Evolutionary conservation across 257 asterid genomes (phyloP).

Genomic region (Nemophila menziesii): DNA sequence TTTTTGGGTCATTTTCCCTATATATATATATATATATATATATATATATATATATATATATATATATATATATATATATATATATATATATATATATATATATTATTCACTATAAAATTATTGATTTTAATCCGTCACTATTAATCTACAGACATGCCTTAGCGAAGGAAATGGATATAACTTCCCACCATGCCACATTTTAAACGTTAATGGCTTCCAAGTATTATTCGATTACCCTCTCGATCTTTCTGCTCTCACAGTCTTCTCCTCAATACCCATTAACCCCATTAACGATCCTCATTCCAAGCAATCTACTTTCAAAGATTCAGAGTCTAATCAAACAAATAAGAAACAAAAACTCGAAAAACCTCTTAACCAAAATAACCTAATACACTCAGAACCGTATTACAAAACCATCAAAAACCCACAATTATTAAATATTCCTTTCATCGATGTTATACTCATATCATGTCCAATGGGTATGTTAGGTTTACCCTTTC

Average conservation of each 20-base stretch:
- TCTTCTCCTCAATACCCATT: slow-evolving; percentile 55
- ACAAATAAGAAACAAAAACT: slow-evolving; percentile 18
- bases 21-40: no score
- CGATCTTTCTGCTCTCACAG: slow-evolving; percentile 63
- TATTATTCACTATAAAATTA: no score
- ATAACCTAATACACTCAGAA: slow-evolving; percentile 46
- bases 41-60: no score
- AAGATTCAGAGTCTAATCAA: no score
- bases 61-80: no score
- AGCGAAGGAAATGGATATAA: slow-evolving; percentile 62
- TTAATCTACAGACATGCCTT: slow-evolving; percentile 60
- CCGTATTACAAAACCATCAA: slow-evolving; percentile 54
- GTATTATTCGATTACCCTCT: slow-evolving; percentile 68
- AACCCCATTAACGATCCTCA: no score
- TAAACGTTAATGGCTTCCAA: slow-evolving; percentile 51
- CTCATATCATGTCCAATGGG: slow-evolving; percentile 70
- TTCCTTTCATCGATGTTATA: slow-evolving; percentile 52
- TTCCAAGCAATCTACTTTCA: slow-evolving; percentile 4
- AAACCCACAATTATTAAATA: slow-evolving; percentile 47
- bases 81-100: no score
- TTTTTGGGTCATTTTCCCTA: no score
- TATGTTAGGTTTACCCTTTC: slow-evolving; percentile 74
- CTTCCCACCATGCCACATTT: slow-evolving; percentile 75
- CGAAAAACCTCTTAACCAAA: slow-evolving; percentile 22
- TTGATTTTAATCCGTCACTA: background rate